Evolutionary conservation across 495 filamentous ascomycete species (phyloP).

Genomic region (Aspergillus nanangensis): DNA sequence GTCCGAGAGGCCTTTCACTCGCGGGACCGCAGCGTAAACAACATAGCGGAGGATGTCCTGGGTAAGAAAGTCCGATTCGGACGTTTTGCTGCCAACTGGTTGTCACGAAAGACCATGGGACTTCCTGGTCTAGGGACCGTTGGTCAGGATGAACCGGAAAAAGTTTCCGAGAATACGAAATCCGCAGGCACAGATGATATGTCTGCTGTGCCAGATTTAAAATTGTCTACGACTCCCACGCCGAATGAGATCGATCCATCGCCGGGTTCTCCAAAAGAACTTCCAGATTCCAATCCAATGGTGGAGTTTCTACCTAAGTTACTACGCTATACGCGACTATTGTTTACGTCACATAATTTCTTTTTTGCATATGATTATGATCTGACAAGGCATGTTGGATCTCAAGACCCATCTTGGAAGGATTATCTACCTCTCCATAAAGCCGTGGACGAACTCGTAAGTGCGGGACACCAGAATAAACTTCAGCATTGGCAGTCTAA

Average conservation of each 20-base stretch:
- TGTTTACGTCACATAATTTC: constrained; percentile 80
- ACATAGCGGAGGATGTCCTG: constrained; percentile 80
- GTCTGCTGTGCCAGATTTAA: constrained; percentile 9
- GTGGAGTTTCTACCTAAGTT: constrained; percentile 73
- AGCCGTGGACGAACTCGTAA: constrained; percentile 67
- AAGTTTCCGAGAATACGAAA: constrained; percentile 20
- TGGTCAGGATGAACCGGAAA: constrained; percentile 18
- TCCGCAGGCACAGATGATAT: constrained; percentile 6
- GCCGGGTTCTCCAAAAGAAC: constrained; percentile 29
- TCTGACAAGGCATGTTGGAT: constrained; percentile 63
- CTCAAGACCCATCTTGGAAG: constrained; percentile 30
- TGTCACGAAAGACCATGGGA: constrained; percentile 76
- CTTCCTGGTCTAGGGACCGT: constrained; percentile 30
- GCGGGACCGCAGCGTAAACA: constrained; percentile 39
- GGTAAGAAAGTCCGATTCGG: constrained; percentile 74
- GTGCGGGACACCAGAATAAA: too few relatives aligned
- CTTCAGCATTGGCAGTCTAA: too few relatives aligned
- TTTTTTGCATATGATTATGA: constrained; percentile 93
- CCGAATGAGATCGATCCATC: constrained; percentile 20
- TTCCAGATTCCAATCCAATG: constrained; percentile 18
- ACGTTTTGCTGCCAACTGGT: constrained; percentile 83
- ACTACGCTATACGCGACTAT: constrained; percentile 71
- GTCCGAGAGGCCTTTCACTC: constrained; percentile 16
- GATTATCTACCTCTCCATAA: constrained; percentile 59
- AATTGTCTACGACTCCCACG: constrained; percentile 1